Base-by-base conservation (phyloP, 352 stramenopile genomes). In the Pythium sp. region DNA sequence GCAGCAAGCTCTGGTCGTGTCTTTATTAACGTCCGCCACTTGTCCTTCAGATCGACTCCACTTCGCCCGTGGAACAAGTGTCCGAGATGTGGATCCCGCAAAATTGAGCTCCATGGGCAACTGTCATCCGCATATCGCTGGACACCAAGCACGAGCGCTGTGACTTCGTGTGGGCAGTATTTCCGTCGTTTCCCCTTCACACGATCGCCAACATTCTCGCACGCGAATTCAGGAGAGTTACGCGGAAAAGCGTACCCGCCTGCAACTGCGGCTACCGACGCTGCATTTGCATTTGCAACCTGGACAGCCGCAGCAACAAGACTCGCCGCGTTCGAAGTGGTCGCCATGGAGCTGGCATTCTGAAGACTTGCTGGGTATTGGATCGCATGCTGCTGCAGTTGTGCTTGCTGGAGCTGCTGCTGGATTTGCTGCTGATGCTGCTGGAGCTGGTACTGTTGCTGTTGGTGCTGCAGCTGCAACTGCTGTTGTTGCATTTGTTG, bases 151-250 rank as follows among this genome's bases (percentile, higher is more conserved):
- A 94, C 82, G 0, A 94, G 59, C 6, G 86, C 86, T n/a, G 86
- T 94, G 11, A 94, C 86, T 78, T 94, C 86, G 49, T 94, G 86
- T 3, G 86, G 86, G 71, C 86, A 94, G 62, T 94, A 94, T 63
- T 94, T 94, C 26, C 86, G 68, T 36, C 86, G 77, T 70, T 94
- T 94, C 56, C 86, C 86, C 49, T 94, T 94, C 15, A 94, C 79
- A n/a, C 86, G 84, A 54, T 92, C 86, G 36, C 86, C 86, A 5
- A 94, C 85, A 64, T 94, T 92, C 68, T 92, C 86, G 57, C 86
- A 94, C 0, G 82, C 86, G 65, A 92, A 93, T 64, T 93, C 85
- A 0, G 84, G 81, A 20, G 81, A 90, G 26, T 92, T 92, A 28
- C 84, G 83, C 15, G 81, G 78, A 53, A 91, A 90, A 24, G 82